phyloP scores from a whole-genome alignment of 2,329 filamentous ascomycete species.

The Colletotrichum eleusines region DNA sequence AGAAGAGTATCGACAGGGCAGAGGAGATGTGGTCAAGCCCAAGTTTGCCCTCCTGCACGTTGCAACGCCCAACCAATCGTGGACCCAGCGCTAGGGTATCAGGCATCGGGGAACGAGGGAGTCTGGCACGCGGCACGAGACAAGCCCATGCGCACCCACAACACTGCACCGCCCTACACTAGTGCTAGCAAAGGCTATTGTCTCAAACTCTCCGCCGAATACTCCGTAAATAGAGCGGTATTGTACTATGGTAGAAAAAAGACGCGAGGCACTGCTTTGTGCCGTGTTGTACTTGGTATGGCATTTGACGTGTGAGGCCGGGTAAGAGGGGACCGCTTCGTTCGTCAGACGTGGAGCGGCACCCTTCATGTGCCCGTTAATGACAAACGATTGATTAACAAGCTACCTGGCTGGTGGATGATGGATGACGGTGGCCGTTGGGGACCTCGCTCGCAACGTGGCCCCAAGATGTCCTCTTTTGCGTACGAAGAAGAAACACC shows the following conservation, averaged over 20 bases:
- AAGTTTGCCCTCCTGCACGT: slow-evolving; percentile 27
- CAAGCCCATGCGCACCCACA: slow-evolving; percentile 11
- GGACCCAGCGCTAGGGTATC: slow-evolving; percentile 29
- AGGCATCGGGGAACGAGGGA: slow-evolving; percentile 23
- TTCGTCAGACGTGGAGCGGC: slow-evolving; percentile 12
- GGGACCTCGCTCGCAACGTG: slow-evolving; percentile 27
- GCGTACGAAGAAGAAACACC: slow-evolving; percentile 30
- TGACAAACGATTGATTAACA: slow-evolving; percentile 1
- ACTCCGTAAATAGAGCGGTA: too few species aligned
- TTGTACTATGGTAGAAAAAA: too few species aligned
- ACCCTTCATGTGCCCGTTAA: slow-evolving; percentile 23
- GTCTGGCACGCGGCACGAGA: slow-evolving; percentile 23
- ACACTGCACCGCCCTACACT: slow-evolving; percentile 9
- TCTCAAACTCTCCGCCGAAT: slow-evolving; percentile 32
- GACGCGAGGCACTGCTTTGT: slow-evolving; percentile 19
- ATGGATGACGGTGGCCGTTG: slow-evolving; percentile 20
- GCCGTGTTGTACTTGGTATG: slow-evolving; percentile 26
- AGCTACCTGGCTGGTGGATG: slow-evolving; percentile 17
- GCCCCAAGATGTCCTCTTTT: slow-evolving; percentile 14
- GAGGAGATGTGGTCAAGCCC: slow-evolving; percentile 21
- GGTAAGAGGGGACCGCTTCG: slow-evolving; percentile 23
- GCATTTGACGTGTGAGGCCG: slow-evolving; percentile 27
- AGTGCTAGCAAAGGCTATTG: slow-evolving; percentile 21
- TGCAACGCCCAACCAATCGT: slow-evolving; percentile 28
- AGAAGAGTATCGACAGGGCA: slow-evolving; percentile 40